A percentile compares a stretch with the other conserved stretches of the same genome.
phyloP scores from a whole-genome alignment of 352 stramenopile genomes.

The Phytophthora crassamura region DNA sequence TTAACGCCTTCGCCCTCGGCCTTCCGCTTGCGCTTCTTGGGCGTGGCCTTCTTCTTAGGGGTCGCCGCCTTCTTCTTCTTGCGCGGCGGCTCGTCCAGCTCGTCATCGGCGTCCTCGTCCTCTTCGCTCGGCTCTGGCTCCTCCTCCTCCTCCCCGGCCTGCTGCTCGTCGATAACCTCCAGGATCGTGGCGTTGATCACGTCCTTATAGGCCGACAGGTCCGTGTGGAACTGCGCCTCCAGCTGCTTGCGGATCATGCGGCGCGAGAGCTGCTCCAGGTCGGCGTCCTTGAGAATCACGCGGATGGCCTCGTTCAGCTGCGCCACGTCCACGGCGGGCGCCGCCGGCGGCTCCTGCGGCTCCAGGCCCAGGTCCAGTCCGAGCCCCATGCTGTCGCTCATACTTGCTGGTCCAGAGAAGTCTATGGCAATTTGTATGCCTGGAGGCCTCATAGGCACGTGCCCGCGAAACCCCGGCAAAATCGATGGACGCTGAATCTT shows the following conservation, averaged over 20 bases:
- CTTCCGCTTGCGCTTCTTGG: constrained; percentile 67
- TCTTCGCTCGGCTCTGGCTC: constrained; percentile 60
- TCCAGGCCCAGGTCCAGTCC: constrained; percentile 66
- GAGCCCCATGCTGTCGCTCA: constrained; percentile 71
- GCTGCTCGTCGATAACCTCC: constrained; percentile 83
- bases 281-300: constrained; percentile 77
- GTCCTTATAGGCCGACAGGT: constrained; percentile 84
- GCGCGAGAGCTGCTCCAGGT: constrained; percentile 86
- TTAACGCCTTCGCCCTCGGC: constrained; percentile 32
- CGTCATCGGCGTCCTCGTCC: constrained; percentile 49
- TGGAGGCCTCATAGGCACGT: no score
- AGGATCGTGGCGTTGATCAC: constrained; percentile 86
- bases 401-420: constrained; percentile 14
- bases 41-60: constrained; percentile 62
- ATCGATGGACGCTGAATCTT: no score
- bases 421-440: constrained; percentile 13
- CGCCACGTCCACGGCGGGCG: constrained; percentile 57
- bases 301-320: constrained; percentile 79
- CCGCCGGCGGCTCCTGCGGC: constrained; percentile 40
- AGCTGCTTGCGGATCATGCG: constrained; percentile 91
- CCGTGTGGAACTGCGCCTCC: constrained; percentile 76
- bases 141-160: constrained; percentile 67
- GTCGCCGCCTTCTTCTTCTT: constrained; percentile 49
- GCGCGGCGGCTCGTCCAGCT: constrained; percentile 45
- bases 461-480: no score